Base-by-base conservation (phyloP, 1,284 basidiomycete species). In the Termitomyces sp. region DNA sequence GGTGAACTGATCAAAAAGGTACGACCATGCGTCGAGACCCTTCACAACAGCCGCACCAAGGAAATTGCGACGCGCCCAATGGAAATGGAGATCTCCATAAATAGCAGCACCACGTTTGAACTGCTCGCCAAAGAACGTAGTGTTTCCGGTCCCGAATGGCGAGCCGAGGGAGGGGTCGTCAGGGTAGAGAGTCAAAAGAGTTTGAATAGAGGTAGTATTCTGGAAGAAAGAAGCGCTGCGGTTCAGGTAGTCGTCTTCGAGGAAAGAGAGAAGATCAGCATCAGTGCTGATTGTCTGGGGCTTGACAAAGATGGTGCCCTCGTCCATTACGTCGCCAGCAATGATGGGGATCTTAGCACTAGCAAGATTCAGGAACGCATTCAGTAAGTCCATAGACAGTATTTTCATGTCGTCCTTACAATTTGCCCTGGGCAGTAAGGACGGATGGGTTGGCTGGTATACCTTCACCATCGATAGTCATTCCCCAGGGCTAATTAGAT, bases 261-360 rank as follows among this genome's bases (percentile, higher is more conserved):
- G 47, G 48, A 60, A 61, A 13, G 34, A 42, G 24, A 59, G 46
- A 37, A 60, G 57, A 31, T 60, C 59, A 31, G 41, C 46, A 5
- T 60, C 60, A 21, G 57, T 60, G 19, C 43, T 55, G 28, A 63
- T 47, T 10, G 57, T 54, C 21, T 60, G 55, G 13, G 62, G 62
- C 19, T 60, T 57, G 30, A 63, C 62, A 16, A 59, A 60, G 19
- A 60, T 46, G 8, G 57, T 60, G 37, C 62, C 62, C 40, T 63
- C 62, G 28, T 63, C 62, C 40, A 51, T 54, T 24, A 62, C 60
- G 33, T 63, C 53, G 7, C 62, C 62, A 3, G 47, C 41, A 8
- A 63, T 63, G 55, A 63, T 56, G n/a, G 62, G 62, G 19, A 63
- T 57, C 3, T 54, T 46, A n/a, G 60, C 58, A 38, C 60, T 62